Evolutionary conservation across 768 basidiomycete genomes (phyloP).

Genomic region (Phaffia tasmanica): DNA sequence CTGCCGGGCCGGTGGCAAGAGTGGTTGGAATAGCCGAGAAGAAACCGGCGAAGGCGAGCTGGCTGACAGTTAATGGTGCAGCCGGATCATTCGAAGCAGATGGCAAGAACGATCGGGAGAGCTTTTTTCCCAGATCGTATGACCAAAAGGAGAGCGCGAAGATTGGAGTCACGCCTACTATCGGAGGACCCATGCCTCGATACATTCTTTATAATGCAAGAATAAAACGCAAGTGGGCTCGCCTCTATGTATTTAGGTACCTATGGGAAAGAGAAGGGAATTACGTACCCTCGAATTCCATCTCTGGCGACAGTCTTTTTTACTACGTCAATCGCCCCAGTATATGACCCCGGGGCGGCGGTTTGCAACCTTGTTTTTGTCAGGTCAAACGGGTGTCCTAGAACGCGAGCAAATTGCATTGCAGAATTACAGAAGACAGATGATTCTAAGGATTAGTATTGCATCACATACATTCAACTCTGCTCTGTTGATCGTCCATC

Average conservation of each 20-base stretch:
- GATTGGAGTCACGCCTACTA: slow-evolving; percentile 92
- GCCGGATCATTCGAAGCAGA: slow-evolving; percentile 56
- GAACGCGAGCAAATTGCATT: slow-evolving; percentile 1
- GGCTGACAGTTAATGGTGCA: slow-evolving; percentile 59
- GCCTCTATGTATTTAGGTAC: background rate
- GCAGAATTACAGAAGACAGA: too few relatives aligned
- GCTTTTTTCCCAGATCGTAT: slow-evolving; percentile 81
- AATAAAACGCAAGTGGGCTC: slow-evolving; percentile 10
- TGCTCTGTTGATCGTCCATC: background rate
- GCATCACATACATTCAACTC: background rate
- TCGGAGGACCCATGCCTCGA: slow-evolving; percentile 66
- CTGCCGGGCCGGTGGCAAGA: slow-evolving; percentile 85
- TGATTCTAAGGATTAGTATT: background rate
- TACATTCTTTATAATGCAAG: slow-evolving; percentile 34
- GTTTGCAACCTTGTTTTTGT: slow-evolving; percentile 75
- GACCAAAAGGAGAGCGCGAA: slow-evolving; percentile 78
- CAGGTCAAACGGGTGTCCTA: slow-evolving; percentile 95
- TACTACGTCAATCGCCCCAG: slow-evolving; percentile 84
- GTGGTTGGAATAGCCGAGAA: slow-evolving; percentile 87
- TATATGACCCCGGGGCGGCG: slow-evolving; percentile 75
- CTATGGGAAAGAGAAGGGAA: background rate
- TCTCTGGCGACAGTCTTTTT: slow-evolving; percentile 82
- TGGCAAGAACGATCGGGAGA: slow-evolving; percentile 45
- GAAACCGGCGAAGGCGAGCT: slow-evolving; percentile 87
- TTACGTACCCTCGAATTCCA: slow-evolving; percentile 67